Base-by-base conservation (phyloP, 345 rosid species). In the Pelargonium nanum region DNA sequence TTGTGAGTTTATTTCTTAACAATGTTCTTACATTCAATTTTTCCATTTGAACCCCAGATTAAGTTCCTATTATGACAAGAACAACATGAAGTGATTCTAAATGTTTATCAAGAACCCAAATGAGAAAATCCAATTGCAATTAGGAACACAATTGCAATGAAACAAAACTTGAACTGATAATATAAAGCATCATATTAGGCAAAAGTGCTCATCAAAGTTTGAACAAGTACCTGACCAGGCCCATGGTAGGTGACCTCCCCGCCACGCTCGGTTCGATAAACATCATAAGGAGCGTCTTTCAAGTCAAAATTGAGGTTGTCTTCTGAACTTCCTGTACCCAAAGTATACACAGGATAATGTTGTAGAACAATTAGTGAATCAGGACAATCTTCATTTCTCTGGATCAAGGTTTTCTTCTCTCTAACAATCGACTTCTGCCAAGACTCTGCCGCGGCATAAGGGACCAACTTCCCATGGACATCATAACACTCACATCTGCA, bases 231-330 rank as follows among this genome's bases (percentile, higher is more conserved):
- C 89, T 86, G 96, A 24, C 91, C 98, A 70, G 98, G 96, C 1
- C 96, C 96, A 60, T 89, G 93, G 72, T 89, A 86, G 15, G 98
- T 89, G 73, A 86, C 91, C 68, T 85, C 96, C 15, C 98, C 98
- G 34, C 95, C 96, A 26, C 96, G 83, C 57, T 92, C 93, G 6
- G 93, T 87, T 65, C 86, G 79, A 69, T 75, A 80, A 54, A 92
- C 81, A 63, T 88, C 81, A 26, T 72, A 81, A 73, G 95, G 93
- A 77, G 89, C 81, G 53, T 83, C 58, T 52, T 79, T 65, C 66
- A 75, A 1, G 52, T 88, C 83, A 65, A 88, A 91, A 63, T 80
- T 77, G 40, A 88, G 78, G 67, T 69, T 74, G 63, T 75, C 77
- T 15, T 78, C 75, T 21, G 87, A 77, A 59, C 91, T 82, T 5